A percentile compares a stretch with the other conserved stretches of the same genome.
These are phyloP conservation scores for Coemansia sp. DNA, from an alignment of 192 early-diverging fungal genomes.

Conservation along the genomic window DNA sequence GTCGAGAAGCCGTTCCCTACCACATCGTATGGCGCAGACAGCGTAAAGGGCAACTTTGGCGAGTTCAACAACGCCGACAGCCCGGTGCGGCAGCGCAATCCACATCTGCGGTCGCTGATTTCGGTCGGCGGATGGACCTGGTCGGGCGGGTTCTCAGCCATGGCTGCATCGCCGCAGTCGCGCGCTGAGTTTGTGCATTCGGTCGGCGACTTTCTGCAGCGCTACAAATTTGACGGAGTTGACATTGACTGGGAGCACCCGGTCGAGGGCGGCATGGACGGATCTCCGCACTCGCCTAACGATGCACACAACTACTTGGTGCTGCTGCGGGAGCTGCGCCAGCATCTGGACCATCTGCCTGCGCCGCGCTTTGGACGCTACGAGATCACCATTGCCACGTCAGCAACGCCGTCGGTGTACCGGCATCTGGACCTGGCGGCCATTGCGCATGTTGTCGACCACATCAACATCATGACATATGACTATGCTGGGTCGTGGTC, in stretches of 20 bases:
- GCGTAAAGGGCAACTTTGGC: conserved; percentile 62
- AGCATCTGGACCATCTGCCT: conserved; percentile 57
- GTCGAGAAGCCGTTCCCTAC: conserved; percentile 63
- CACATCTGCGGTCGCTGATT: conserved; percentile 66
- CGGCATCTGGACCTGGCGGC: conserved; percentile 59
- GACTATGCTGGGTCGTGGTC: conserved; percentile 74
- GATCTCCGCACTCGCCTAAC: conserved; percentile 60
- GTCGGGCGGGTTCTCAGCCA: conserved; percentile 68
- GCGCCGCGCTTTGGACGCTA: conserved; percentile 55
- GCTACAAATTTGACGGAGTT: conserved; percentile 55
- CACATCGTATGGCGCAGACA: conserved; percentile 55
- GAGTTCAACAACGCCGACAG: conserved; percentile 61
- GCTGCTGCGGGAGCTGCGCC: conserved; percentile 72
- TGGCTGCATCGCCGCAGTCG: conserved; percentile 54
- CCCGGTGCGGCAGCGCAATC: conserved; percentile 56
- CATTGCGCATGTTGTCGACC: conserved; percentile 67
- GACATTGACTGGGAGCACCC: conserved; percentile 85
- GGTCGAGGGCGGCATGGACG: conserved; percentile 61
- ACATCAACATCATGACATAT: conserved; percentile 93
- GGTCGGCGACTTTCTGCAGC: conserved; percentile 43
- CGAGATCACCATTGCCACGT: conserved; percentile 68
- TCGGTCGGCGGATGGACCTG: conserved; percentile 80
- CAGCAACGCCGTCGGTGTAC: conserved; percentile 64
- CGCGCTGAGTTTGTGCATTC: conserved; percentile 64
- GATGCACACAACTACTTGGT: conserved; percentile 79